Conservation (phyloP, 345 rosid genomes). For the Populus simonii region DNA sequence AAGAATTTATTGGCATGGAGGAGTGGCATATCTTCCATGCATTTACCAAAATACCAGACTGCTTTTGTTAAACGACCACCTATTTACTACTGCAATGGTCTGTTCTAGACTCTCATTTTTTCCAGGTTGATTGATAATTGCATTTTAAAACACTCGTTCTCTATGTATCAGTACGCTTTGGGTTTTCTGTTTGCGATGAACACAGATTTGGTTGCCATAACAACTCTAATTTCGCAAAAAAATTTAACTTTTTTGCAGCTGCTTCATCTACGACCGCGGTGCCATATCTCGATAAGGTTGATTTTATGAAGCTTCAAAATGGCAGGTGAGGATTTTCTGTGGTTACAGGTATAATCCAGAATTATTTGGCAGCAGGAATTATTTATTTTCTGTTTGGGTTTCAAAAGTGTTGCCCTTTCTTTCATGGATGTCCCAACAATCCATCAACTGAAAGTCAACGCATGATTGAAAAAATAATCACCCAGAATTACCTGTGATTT, state of each 20-base stretch:
- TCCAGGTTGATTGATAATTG: constrained; percentile 41
- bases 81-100: constrained; percentile 81
- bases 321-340: constrained; percentile 60
- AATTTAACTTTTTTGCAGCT: constrained; percentile 43
- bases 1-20: constrained; percentile 58
- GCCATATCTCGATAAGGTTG: constrained; percentile 56
- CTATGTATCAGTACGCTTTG: background rate
- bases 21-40: constrained; percentile 72
- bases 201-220: background rate
- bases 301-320: constrained; percentile 91
- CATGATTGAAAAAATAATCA: background rate
- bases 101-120: constrained; percentile 66
- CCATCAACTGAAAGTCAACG: background rate
- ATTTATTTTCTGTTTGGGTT: background rate
- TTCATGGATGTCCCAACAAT: background rate
- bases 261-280: constrained; percentile 50
- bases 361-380: background rate
- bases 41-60: constrained; percentile 51
- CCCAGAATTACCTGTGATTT: background rate
- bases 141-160: constrained; percentile 8
- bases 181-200: background rate
- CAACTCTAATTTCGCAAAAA: background rate
- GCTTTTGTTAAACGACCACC: constrained; percentile 53
- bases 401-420: background rate
- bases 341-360: background rate